These are phyloP conservation scores for Suillus subalutaceus DNA, from an alignment of 768 basidiomycete species.

Conservation along the genomic window DNA sequence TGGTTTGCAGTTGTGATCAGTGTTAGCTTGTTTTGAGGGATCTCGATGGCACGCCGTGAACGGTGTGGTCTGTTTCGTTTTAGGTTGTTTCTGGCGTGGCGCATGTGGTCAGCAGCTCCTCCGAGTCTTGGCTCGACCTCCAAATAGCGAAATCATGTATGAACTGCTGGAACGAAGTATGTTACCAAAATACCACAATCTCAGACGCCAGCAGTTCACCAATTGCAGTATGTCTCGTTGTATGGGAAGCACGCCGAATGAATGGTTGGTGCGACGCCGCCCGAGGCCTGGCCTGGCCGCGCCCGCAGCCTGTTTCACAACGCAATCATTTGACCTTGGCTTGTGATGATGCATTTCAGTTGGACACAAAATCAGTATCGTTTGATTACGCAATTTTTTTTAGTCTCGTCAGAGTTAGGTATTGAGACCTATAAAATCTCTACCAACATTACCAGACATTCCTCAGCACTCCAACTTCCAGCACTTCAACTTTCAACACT, in stretches of 20 bases:
- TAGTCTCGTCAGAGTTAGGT: background rate
- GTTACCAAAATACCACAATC: background rate
- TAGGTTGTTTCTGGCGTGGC: background rate
- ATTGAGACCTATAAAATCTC: slow-evolving; percentile 9
- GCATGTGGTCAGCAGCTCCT: background rate
- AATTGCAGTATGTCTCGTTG: background rate
- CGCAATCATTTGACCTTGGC: background rate
- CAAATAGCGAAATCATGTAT: background rate
- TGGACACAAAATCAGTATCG: background rate
- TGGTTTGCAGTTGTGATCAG: background rate
- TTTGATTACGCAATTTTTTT: background rate
- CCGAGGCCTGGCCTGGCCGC: background rate
- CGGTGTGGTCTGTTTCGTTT: background rate
- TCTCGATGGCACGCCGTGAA: background rate
- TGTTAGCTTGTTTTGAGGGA: background rate
- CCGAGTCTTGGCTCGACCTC: background rate
- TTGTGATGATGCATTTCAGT: background rate
- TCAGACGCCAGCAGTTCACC: background rate
- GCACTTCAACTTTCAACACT: background rate
- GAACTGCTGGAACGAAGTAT: background rate
- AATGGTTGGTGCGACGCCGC: background rate
- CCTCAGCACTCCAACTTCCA: background rate
- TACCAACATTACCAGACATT: background rate
- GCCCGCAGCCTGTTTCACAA: background rate
- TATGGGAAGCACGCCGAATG: background rate